A percentile compares a stretch with the other conserved stretches of the same genome.
Conservation (phyloP, 805 yeast species). For the Zygotorulaspora florentina region DNA sequence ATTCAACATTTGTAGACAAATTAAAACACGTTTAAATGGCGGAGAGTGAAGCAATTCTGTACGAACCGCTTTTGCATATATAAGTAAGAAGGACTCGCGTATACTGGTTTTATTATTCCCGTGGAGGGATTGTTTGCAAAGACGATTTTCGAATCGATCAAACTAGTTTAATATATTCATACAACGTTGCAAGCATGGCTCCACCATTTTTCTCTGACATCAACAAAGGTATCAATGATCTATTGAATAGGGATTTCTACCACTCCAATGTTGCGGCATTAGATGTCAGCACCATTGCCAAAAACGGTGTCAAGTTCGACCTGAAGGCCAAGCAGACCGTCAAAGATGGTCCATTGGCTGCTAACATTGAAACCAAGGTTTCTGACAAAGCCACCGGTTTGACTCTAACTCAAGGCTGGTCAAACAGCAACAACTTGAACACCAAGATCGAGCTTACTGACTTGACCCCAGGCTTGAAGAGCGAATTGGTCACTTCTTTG, state of each 20-base stretch:
- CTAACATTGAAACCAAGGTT: constrained; percentile 87
- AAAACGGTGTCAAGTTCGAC: constrained; percentile 93
- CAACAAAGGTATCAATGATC: constrained; percentile 86
- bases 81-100: neutral
- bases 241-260: constrained; percentile 88
- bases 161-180: constrained; percentile 3
- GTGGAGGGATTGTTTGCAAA: too few species aligned
- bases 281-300: constrained; percentile 88
- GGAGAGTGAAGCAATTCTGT: neutral
- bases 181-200: constrained; percentile 45
- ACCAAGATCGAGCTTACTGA: constrained; percentile 92
- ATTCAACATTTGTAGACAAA: constrained; percentile 1
- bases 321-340: constrained; percentile 84
- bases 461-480: constrained; percentile 91
- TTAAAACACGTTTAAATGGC: constrained; percentile 1
- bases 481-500: constrained; percentile 82
- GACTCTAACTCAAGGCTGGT: constrained; percentile 96
- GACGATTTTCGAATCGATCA: neutral
- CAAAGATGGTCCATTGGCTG: constrained; percentile 77
- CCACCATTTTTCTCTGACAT: constrained; percentile 93
- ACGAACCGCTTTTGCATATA: neutral
- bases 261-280: constrained; percentile 83
- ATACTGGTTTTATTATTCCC: too few species aligned
- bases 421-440: constrained; percentile 84
- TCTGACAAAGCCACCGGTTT: constrained; percentile 89